Evolutionary conservation across 2,329 filamentous ascomycete species (phyloP), one percentile per base, ranked within the genome.

Genomic region (Aureobasidium melanogenum): DNA sequence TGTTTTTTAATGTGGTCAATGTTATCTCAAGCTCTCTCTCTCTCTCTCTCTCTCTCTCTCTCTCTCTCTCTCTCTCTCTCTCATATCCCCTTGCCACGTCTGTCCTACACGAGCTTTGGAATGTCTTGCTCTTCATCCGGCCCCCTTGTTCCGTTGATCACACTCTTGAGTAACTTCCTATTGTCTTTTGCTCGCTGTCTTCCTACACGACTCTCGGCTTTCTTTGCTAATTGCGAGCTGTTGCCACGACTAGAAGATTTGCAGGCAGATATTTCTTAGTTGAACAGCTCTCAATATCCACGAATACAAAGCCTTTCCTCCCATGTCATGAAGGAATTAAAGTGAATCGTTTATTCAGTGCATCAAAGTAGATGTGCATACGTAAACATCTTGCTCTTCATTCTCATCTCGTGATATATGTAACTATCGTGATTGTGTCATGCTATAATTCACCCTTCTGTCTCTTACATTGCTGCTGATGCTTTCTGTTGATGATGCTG

Each of bases 1-100:
- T 44, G 52, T 34, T 56, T 56, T 44, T 44, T 43, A 43, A 55
- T 55, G 51, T 56, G 52, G 52, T 34, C 22, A 32, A 43, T 56
- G 52, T 44, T 56, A 56, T 44, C 28, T 34, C 28, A 41, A 43
- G 51, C 22, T 55, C 36, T 30, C 22, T 32, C 41, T 19, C 6
- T 39, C 28, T 26, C 17, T 32, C 3, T 3, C 32, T 34, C 30
- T 28, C 22, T 26, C 28, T 26, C 17, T 32, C n/a, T 22, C 28
- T 17, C 32, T 30, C 10, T 39, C 28, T 26, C 17, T 32, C 3
- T 3, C 32, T 34, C 30, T 28, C 22, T 26, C 28, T 26, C 17
- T 32, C n/a, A 15, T 17, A 17, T 19, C 8, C 10, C 15, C 44
- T 34, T 36, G 14, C 12, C 17, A 24, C 48, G 9, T 5, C 32